Base-by-base conservation (phyloP, 345 rosid species). In the Hibiscus mutabilis region DNA sequence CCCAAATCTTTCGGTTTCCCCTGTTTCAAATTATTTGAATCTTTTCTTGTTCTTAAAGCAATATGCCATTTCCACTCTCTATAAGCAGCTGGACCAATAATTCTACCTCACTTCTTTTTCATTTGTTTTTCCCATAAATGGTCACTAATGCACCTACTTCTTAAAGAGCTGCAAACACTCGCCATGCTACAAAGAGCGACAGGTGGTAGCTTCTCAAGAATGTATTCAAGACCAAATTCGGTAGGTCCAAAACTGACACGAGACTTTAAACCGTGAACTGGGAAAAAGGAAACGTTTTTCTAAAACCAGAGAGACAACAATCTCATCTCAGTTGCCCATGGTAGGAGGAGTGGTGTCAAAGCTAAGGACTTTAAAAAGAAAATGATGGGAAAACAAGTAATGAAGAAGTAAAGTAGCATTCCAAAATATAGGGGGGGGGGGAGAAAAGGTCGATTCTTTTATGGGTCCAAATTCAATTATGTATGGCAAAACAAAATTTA, bases 321-420 rank as follows among this genome's bases (percentile, higher is more conserved):
- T 70, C 86, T 85, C 75, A 84, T 67, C 77, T 91, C 90, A 88
- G 77, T 75, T 77, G 86, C 81, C 98, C n/a, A n/a, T n/a, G n/a
- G n/a, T n/a, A n/a, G n/a, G n/a, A n/a, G n/a, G n/a, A n/a, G n/a
- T n/a, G n/a, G n/a, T n/a, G n/a, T 86, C 69, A 85, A 72, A 69
- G 82, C 68, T 5, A 85, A 73, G 73, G 93, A 80, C 80, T 83
- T 91, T n/a, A n/a, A n/a, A n/a, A 92, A 80, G 82, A 88, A 74
- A 83, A 87, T 31, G 84, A 88, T 82, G 84, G 97, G 82, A 83
- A 91, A 84, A 81, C 86, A 87, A 77, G 86, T 78, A 84, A 90
- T 80, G n/a, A n/a, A n/a, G 79, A 91, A 84, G 88, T 87, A 89
- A 71, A 94, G 92, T 74, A 91, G 82, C 96, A 94, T 89, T 76